These are phyloP conservation scores for Haplosporangium sp. DNA, from an alignment of 371 early-diverging fungal genomes.

Conservation along the genomic window DNA sequence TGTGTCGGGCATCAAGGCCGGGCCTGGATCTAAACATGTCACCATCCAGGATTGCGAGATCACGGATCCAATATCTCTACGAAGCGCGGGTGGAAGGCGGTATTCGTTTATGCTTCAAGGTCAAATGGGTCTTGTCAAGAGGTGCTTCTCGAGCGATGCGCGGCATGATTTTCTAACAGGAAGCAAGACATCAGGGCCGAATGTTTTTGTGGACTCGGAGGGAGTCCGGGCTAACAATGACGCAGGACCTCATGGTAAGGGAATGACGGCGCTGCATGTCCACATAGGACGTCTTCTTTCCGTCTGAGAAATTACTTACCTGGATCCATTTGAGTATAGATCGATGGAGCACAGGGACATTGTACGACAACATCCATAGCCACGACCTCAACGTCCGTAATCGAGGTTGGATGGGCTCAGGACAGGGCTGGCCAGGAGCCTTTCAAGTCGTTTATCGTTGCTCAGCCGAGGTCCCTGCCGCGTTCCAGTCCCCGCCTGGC, in stretches of 20 bases:
- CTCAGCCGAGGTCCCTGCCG: conserved; percentile 8
- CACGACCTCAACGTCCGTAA: conserved; percentile 28
- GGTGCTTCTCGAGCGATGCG: conserved; percentile 30
- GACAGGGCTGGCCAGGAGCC: conserved; percentile 51
- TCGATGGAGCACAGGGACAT: conserved; percentile 37
- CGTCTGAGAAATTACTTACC: not conserved
- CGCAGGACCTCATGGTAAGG: conserved; percentile 44
- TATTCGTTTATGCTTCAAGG: conserved; percentile 50
- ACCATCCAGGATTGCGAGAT: conserved; percentile 41
- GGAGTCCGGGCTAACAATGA: conserved; percentile 44
- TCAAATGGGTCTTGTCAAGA: conserved; percentile 44
- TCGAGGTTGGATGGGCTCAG: conserved; percentile 46
- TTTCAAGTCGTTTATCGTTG: conserved; percentile 39
- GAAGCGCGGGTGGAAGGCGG: conserved; percentile 24
- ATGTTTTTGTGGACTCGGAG: conserved; percentile 52
- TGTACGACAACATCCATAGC: conserved; percentile 38
- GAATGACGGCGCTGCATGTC: not conserved
- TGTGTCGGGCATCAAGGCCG: conserved; percentile 40
- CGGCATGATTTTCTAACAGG: conserved; percentile 49
- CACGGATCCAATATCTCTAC: conserved; percentile 23
- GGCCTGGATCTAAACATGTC: conserved; percentile 27
- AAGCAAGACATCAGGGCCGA: conserved; percentile 31
- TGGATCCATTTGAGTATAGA: conserved; percentile 9
- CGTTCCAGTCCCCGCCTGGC: conserved; percentile 42
- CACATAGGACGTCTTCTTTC: not conserved